Evolutionary conservation across 352 stramenopile genomes (phyloP), one percentile per base, ranked within the genome.

Genomic region (Peronospora tabacina): DNA sequence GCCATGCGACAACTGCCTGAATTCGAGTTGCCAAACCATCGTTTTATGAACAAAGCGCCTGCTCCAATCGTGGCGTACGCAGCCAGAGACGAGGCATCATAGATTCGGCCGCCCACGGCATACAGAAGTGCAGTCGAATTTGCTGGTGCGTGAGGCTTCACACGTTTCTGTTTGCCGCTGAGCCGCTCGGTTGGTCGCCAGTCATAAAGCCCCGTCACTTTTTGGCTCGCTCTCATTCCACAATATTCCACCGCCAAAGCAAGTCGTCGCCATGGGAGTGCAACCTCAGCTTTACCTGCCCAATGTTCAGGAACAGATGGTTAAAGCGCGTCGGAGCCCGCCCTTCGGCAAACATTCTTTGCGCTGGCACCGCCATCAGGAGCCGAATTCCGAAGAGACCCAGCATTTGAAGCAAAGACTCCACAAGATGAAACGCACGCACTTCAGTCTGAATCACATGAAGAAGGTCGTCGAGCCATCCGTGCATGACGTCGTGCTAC

Each of bases 371-470:
- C 71, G 66, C 46, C 55, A 68, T 45, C 65, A 64, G 38, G 33
- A 75, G 9, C 20, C 32, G 10, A 24, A 43, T 4, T 26, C 64
- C 1, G 38, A 63, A 11, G 65, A 81, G 19, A 29, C 34, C 11
- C 43, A 52, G 32, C 51, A 52, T 16, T 65, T 83, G 41, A 83
- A 83, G 56, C 39, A 72, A 29, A 63, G 64, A 37, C 80, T 83
- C 9, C 54, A 81, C 55, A 68, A 58, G 20, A 22, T 35, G 37
- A 83, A 79, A 49, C 43, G 66, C 15, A 62, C 58, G 13, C 54
- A 53, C 16, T 83, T 83, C 53, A 75, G 69, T 26, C 30, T 83
- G 19, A 66, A 49, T 34, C 65, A 79, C 39, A 70, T 80, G 74
- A 67, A 68, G 49, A 75, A 72, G 39, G 39, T 73, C 15, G 72